Evolutionary conservation across 1,284 basidiomycete species (phyloP), one percentile per base, ranked within the genome.

Genomic region (Tremellales sp.): DNA sequence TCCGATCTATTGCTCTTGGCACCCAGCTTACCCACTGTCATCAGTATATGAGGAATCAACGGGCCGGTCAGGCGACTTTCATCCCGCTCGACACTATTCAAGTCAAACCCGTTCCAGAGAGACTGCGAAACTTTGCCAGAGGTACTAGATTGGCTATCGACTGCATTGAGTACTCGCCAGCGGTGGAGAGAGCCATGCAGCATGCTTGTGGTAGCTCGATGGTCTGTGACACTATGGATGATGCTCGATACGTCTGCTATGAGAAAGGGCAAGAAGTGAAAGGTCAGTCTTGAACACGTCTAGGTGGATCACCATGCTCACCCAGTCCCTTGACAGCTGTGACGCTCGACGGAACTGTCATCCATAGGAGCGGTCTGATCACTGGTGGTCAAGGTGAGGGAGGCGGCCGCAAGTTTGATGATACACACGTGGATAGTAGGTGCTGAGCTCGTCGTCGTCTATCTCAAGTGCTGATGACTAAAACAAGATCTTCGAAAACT

Each of bases 1-100:
- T 19, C 18, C 19, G 18, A 13, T 27, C 26, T 18, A 10, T n/a
- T 38, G 10, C n/a, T 13, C 14, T 8, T 22, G 5, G 5, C 7
- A 22, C 8, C n/a, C 27, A 10, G 29, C 27, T 32, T 27, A 32
- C 41, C 7, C 25, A 19, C 29, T 21, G 19, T 25, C 4, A 37
- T 13, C 63, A 93, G 85, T 98, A 97, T 70, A 83, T 99, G 79
- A 86, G 91, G 52, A 91, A 87, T 61, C 91, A 97, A 72, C 86
- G 93, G 27, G 83, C 86, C 0, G 94, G 94, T 1, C 89, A 92
- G 72, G 92, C 92, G 6, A 98, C 94, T 0, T 98, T 98, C 75
- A 85, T 98, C 41, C 95, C 95, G 0, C 83, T 99, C 10, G 94
- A 98, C 69, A 93, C 89, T 1, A 93, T 98, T 57, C 87, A 92